A percentile compares a stretch with the other conserved stretches of the same genome.
Conservation (phyloP, 768 basidiomycete genomes). For the Suillus fuscotomentosus region DNA sequence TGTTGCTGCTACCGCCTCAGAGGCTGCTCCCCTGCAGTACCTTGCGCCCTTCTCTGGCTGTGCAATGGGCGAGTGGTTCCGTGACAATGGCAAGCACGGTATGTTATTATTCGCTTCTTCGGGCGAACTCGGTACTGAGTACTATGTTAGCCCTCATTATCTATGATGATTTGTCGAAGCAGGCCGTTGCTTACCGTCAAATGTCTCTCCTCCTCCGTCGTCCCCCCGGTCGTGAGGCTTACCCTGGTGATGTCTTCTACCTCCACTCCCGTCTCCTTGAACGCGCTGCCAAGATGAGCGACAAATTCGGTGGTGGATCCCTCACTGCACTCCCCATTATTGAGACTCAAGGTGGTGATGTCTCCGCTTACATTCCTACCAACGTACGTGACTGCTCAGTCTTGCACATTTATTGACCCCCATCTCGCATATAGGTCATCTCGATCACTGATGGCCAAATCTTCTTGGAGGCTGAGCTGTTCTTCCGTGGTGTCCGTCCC, state of each 20-base stretch:
- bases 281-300: conserved; percentile 99
- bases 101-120: conserved; percentile 20
- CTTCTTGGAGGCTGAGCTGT: conserved; percentile 99
- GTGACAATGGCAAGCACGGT: conserved; percentile 99
- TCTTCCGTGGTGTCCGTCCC: conserved; percentile 99
- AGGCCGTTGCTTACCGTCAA: conserved; percentile 99
- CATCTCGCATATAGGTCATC: conserved; percentile 68
- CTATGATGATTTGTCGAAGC: conserved; percentile 99
- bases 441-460: conserved; percentile 99
- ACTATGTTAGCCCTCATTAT: conserved; percentile 78
- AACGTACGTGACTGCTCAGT: conserved; percentile 51
- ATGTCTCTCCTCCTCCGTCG: conserved; percentile 99
- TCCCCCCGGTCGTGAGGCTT: conserved; percentile 99
- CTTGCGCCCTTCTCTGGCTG: conserved; percentile 99
- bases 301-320: conserved; percentile 97
- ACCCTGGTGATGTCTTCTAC: conserved; percentile 99
- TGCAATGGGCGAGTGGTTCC: conserved; percentile 99
- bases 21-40: conserved; percentile 99
- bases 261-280: conserved; percentile 99
- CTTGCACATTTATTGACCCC: background rate
- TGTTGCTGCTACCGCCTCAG: conserved; percentile 98
- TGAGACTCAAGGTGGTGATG: conserved; percentile 99
- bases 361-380: conserved; percentile 97
- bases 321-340: conserved; percentile 99
- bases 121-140: conserved; percentile 1